A percentile compares a stretch with the other conserved stretches of the same genome.
These are phyloP conservation scores for Gryganskiella cystojenkinii DNA, from an alignment of 192 early-diverging fungal genomes.

Conservation along the genomic window DNA sequence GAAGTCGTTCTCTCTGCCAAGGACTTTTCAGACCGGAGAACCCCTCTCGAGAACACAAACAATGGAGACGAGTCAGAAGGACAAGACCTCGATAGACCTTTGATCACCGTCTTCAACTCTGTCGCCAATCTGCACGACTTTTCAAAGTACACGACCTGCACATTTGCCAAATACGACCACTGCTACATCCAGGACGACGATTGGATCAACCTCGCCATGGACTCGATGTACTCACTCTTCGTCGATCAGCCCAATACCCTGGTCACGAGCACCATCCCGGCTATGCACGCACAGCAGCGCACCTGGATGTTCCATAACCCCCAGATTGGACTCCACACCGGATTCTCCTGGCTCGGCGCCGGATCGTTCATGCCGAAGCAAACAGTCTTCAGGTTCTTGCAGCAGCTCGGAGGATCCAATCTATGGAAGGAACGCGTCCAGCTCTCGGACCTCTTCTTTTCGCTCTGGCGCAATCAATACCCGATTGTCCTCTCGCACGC, in stretches of 20 bases:
- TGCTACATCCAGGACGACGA: slow-evolving; percentile 72
- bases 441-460: slow-evolving; percentile 61
- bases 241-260: slow-evolving; percentile 58
- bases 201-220: slow-evolving; percentile 62
- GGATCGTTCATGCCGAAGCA: slow-evolving; percentile 59
- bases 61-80: background rate
- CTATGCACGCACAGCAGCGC: slow-evolving; percentile 56
- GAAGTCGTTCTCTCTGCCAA: slow-evolving; percentile 18
- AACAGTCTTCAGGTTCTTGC: slow-evolving; percentile 58
- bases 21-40: slow-evolving; percentile 24
- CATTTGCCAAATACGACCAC: slow-evolving; percentile 59
- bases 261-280: slow-evolving; percentile 59
- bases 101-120: slow-evolving; percentile 54
- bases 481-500: slow-evolving; percentile 43
- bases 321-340: slow-evolving; percentile 58
- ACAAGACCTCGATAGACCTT: slow-evolving; percentile 5
- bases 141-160: slow-evolving; percentile 65
- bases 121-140: slow-evolving; percentile 63
- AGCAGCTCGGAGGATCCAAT: slow-evolving; percentile 60
- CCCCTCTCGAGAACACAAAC: background rate
- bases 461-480: slow-evolving; percentile 66
- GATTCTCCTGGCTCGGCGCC: slow-evolving; percentile 57
- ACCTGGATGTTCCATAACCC: slow-evolving; percentile 64
- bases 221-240: slow-evolving; percentile 64
- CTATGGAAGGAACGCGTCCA: slow-evolving; percentile 58